Base-by-base conservation (phyloP, 257 asterid genomes). In the Oldenlandia corymbosa region DNA sequence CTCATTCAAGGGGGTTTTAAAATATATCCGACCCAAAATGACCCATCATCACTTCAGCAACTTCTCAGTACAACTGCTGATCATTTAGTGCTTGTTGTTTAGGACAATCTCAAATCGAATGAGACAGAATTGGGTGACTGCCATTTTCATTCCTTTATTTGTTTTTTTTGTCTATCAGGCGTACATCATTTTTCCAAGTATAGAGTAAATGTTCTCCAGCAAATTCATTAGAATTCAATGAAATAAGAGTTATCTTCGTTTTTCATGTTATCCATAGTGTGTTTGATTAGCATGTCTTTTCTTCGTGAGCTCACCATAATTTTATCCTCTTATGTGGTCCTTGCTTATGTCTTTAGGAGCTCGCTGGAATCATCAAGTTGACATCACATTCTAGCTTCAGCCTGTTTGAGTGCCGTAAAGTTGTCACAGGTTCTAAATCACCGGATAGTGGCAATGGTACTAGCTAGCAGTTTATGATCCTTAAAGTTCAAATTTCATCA, bases 361-460 rank as follows among this genome's bases (percentile, higher is more conserved):
- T 93, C 60, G 89, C 96, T 27, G 97, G 94, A 72, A 85, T 93
- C 82, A 93, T 93, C 73, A 90, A 84, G 77, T 75, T 93, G 83
- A 75, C 95, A 28, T 76, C 96, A 48, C 83, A 84, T 79, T 83
- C 90, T 71, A 84, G 99, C 93, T 93, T 93, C 80, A 81, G 95
- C 76, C 75, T 93, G 68, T 90, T 90, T 18, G 99, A 93, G 77
- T 90, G 96, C 73, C 96, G 93, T 41, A 93, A 90, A 78, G 94
- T 90, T 72, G 92, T 83, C 60, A 72, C 81, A 52, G 91, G 92
- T 63, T 88, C 97, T 75, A 93, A 90, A 86, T 86, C 90, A 62
- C 81, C 95, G 23, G 99, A 93, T 68, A 79, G 80, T 66, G 96
- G 85, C 83, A 88, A 84, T 64, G 99, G 99, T 93, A 93, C 58